Percentiles rank a stretch among this genome's conserved stretches.
phyloP scores from a whole-genome alignment of 177 flowering plant genomes.

The Vitis hybrid region DNA sequence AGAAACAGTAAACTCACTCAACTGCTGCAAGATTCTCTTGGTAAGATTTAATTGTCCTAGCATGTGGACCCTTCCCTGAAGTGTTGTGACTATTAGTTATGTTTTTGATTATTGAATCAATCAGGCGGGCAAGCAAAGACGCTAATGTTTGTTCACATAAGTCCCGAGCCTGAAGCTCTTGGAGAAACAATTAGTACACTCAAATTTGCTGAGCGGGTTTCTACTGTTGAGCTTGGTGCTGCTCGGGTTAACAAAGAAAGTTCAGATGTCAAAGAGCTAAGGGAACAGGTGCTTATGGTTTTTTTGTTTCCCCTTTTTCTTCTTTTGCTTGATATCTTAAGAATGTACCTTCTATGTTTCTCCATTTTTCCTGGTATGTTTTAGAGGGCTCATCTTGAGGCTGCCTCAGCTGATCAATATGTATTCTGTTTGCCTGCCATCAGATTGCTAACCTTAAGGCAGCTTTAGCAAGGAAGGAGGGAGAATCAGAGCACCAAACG shows the following conservation, averaged over 20 bases:
- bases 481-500: constrained; percentile 33
- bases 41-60: constrained; percentile 24
- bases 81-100: background rate
- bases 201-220: constrained; percentile 77
- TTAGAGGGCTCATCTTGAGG: background rate
- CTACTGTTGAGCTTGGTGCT: constrained; percentile 70
- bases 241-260: constrained; percentile 57
- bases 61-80: constrained; percentile 4
- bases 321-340: background rate
- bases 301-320: background rate
- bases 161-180: constrained; percentile 61
- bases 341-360: background rate
- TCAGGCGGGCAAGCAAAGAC: constrained; percentile 82
- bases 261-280: constrained; percentile 56
- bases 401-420: background rate
- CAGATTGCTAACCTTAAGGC: constrained; percentile 65
- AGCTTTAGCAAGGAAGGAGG: constrained; percentile 81
- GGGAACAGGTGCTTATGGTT: constrained; percentile 41
- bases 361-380: background rate
- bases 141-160: constrained; percentile 76
- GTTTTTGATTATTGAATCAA: background rate
- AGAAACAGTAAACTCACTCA: constrained; percentile 76
- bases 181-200: constrained; percentile 76
- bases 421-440: constrained; percentile 1
- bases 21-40: constrained; percentile 76